phyloP scores from a whole-genome alignment of 2,329 filamentous ascomycete species.

The Microdochium nivale region DNA sequence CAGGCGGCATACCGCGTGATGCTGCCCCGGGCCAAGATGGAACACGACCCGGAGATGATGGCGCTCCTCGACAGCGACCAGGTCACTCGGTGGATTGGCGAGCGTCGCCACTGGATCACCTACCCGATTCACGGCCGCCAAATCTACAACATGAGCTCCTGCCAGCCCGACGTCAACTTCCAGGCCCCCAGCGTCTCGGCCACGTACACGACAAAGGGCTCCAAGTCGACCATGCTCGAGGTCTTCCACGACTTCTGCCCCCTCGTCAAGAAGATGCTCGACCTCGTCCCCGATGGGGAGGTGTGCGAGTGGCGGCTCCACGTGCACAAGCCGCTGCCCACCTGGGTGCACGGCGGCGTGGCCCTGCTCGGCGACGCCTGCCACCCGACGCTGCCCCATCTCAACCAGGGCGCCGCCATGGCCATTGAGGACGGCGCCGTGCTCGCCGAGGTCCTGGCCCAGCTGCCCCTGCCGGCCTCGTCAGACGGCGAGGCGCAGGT shows the following conservation, averaged over 20 bases:
- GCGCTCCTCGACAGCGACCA: slow-evolving; percentile 58
- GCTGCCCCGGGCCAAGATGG: slow-evolving; percentile 60
- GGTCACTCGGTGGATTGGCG: slow-evolving; percentile 69
- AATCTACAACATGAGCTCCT: slow-evolving; percentile 56
- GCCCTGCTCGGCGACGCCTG: slow-evolving; percentile 56
- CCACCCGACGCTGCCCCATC: slow-evolving; percentile 59
- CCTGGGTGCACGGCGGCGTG: slow-evolving; percentile 48
- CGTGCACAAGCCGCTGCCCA: slow-evolving; percentile 45
- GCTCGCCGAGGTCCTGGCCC: slow-evolving; percentile 41
- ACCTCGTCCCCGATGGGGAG: slow-evolving; percentile 51
- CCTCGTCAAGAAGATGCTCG: slow-evolving; percentile 47
- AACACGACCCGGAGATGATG: slow-evolving; percentile 56
- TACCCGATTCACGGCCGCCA: slow-evolving; percentile 63
- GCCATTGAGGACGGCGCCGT: slow-evolving; percentile 60
- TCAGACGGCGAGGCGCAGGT: slow-evolving; percentile 13
- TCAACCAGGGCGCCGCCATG: slow-evolving; percentile 60
- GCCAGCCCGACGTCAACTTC: slow-evolving; percentile 54
- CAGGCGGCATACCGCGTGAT: slow-evolving; percentile 77
- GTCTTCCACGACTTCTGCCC: slow-evolving; percentile 55
- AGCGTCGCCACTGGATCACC: slow-evolving; percentile 67
- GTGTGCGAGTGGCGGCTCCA: slow-evolving; percentile 59
- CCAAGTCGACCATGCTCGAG: slow-evolving; percentile 52
- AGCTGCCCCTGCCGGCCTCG: slow-evolving; percentile 16
- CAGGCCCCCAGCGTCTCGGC: slow-evolving; percentile 43
- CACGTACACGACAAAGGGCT: slow-evolving; percentile 55